Evolutionary conservation across 441 rosid species (phyloP).

Genomic region (Syzygium syzygioides): DNA sequence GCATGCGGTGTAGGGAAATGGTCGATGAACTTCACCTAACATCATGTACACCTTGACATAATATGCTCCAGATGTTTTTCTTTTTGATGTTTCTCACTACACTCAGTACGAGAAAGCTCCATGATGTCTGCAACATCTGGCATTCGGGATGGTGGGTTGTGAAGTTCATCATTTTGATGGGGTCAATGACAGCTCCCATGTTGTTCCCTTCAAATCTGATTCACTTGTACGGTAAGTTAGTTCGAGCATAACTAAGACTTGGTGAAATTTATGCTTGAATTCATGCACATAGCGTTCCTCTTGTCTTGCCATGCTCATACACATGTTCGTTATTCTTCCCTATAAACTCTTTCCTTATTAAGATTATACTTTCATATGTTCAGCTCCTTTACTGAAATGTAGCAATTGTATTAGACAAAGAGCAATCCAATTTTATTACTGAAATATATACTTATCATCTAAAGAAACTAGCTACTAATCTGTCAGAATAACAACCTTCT

Average conservation of each 20-base stretch:
- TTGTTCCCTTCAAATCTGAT: conserved; percentile 55
- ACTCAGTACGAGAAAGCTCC: conserved; percentile 50
- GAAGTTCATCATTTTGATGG: conserved; percentile 42
- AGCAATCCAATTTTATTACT: neutral
- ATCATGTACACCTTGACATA: conserved; percentile 19
- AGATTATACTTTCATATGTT: neutral
- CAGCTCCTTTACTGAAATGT: neutral
- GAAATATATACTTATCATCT: neutral
- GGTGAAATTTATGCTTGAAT: neutral
- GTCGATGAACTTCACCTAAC: neutral
- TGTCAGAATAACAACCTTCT: neutral
- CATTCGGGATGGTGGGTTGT: conserved; percentile 67
- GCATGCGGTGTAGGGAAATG: neutral
- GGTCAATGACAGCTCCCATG: conserved; percentile 49
- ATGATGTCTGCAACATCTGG: conserved; percentile 49
- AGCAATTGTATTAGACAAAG: neutral
- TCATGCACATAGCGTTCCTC: neutral
- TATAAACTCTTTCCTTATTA: neutral
- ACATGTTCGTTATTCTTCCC: neutral
- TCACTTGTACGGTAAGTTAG: conserved; percentile 58
- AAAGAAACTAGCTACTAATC: neutral
- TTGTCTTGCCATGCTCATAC: neutral
- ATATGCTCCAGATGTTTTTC: conserved; percentile 60
- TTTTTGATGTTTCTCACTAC: conserved; percentile 59
- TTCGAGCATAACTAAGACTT: neutral